Evolutionary conservation across 495 filamentous ascomycete species (phyloP), one percentile per base, ranked within the genome.

Genomic region (Penicillium herquei): DNA sequence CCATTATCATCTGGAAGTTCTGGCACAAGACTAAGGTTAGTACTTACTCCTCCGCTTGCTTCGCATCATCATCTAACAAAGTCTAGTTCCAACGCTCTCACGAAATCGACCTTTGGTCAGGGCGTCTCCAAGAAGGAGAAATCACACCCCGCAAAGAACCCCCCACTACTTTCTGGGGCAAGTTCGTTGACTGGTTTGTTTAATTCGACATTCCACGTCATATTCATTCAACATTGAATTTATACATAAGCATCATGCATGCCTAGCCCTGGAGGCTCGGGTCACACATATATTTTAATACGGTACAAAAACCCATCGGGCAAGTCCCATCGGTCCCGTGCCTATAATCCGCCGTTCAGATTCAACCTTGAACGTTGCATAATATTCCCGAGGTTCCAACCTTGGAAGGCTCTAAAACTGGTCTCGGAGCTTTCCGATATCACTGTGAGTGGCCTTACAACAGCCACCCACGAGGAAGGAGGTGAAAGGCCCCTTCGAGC

Each of bases 1-100:
- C 89, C 3, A 88, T 82, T 58, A 42, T 80, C 1, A 68, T 59
- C 49, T 87, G 84, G 84, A 88, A 88, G 69, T 42, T 86, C 4
- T 65, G 77, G 69, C 75, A 82, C 58, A 57, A 72, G 12, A 87
- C 84, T 37, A 66, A 71, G 65, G 65, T 67, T 32, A 52, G 64
- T 57, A 47, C 3, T 26, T 26, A 26, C 21, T 2, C 4, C 8
- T 12, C 2, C 13, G 34, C 5, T 42, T 21, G 4, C 21, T 26
- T 26, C 2, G 21, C 4, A 26, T 26, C 18, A 52, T 17, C 18
- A 14, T 13, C 53, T 63, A 35, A 57, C 53, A 40, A 26, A 3
- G 35, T 45, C 16, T 45, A 71, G 64, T 66, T 66, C 39, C 43
- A 62, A 16, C 69, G 71, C 31, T 56, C 66, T 26, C 54, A 64